These are phyloP conservation scores for Xylaria sp. DNA, from an alignment of 2,329 filamentous ascomycete genomes.

Conservation along the genomic window DNA sequence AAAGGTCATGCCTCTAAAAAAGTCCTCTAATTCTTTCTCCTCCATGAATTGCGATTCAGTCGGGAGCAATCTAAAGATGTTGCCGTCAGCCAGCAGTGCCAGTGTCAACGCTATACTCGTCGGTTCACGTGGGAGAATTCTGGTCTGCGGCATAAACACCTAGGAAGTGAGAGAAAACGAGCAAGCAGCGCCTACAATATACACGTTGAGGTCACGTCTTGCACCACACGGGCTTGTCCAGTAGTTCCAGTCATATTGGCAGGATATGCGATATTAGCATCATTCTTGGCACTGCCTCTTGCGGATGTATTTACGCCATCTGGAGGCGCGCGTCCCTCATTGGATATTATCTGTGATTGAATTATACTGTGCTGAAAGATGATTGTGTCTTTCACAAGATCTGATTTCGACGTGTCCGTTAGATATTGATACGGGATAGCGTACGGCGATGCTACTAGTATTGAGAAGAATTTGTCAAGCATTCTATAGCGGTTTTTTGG, in stretches of 20 bases:
- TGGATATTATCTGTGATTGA: neutral
- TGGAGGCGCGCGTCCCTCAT: neutral
- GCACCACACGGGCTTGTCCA: neutral
- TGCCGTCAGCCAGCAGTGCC: constrained; percentile 1
- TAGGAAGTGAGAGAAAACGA: neutral
- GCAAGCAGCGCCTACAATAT: constrained; percentile 4
- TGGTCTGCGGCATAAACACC: neutral
- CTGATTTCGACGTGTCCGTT: neutral
- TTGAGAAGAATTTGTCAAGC: neutral
- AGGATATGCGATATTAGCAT: neutral
- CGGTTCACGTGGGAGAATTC: constrained; percentile 5
- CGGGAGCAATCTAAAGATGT: neutral
- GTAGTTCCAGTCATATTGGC: neutral
- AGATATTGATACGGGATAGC: neutral
- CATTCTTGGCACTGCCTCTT: neutral
- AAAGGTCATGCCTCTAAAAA: neutral
- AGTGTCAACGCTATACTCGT: constrained; percentile 9
- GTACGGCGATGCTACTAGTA: constrained; percentile 1
- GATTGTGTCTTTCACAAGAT: neutral
- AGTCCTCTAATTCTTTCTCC: neutral
- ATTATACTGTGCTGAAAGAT: constrained; percentile 5
- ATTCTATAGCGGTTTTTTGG: neutral
- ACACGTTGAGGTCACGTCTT: constrained; percentile 10
- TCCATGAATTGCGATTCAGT: neutral
- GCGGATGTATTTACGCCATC: neutral